Conservation (phyloP, 139 green algal genomes). For the Chlamydomonas sp. region DNA sequence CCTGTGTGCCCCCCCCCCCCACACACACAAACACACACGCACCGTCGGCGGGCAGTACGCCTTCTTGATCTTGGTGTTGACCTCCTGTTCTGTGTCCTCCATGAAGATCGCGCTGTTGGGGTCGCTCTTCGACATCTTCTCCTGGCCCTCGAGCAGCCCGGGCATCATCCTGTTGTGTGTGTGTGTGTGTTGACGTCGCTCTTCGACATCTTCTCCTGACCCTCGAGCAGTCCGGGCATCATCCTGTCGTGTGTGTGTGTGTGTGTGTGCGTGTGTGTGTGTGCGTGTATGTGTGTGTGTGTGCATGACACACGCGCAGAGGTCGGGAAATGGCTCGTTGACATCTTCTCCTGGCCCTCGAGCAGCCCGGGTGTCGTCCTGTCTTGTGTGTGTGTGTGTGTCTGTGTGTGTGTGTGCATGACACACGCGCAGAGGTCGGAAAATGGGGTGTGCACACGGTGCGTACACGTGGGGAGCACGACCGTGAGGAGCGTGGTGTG, state of each 20-base stretch:
- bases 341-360: slow-evolving; percentile 99
- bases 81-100: slow-evolving; percentile 86
- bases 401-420: no score
- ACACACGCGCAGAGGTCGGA: no score
- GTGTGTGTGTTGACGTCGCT: slow-evolving; percentile 91
- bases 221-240: slow-evolving; percentile 86
- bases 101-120: slow-evolving; percentile 97
- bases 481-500: no score
- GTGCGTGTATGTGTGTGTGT: no score
- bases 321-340: slow-evolving; percentile 93
- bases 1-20: no score
- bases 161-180: slow-evolving; percentile 89
- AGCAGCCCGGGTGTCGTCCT: slow-evolving; percentile 89
- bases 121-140: slow-evolving; percentile 99
- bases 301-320: no score
- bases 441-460: slow-evolving; percentile 97
- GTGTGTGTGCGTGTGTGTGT: no score
- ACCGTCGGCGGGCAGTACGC: slow-evolving; percentile 85
- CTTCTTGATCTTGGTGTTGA: slow-evolving; percentile 98
- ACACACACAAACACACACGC: no score
- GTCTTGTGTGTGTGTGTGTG: no score
- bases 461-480: no score
- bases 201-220: slow-evolving; percentile 99
- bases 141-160: slow-evolving; percentile 89
- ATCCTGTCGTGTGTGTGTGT: slow-evolving; percentile 62